phyloP scores from a whole-genome alignment of 108 stramenopile species.

The Cyclostephanos tholiformis region DNA sequence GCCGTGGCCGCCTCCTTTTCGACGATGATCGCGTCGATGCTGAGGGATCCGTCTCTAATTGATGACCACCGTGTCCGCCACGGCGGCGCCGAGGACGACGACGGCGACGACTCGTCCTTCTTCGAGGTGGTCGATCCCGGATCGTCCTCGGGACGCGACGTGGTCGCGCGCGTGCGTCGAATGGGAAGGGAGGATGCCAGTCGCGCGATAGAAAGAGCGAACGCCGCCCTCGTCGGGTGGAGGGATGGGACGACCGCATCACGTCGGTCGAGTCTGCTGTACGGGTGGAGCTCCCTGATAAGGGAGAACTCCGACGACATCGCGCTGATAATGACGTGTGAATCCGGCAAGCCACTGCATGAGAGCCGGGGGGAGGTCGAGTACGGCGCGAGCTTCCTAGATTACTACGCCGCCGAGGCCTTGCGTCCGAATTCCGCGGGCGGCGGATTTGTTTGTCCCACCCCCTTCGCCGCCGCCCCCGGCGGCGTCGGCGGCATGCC shows the following conservation, averaged over 20 bases:
- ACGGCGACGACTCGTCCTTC: no score
- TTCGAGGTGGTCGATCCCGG: constrained; percentile 43
- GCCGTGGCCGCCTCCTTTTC: constrained; percentile 22
- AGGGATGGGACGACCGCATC: constrained; percentile 68
- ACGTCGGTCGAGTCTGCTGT: constrained; percentile 52
- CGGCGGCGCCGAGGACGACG: background rate
- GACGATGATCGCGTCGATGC: constrained; percentile 11
- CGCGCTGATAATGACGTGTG: constrained; percentile 68
- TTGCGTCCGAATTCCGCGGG: constrained; percentile 75
- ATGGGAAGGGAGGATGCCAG: constrained; percentile 46
- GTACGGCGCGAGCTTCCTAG: constrained; percentile 85
- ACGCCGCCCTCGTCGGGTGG: constrained; percentile 52
- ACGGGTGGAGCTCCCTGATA: constrained; percentile 66
- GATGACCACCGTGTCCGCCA: background rate
- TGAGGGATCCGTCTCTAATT: constrained; percentile 49
- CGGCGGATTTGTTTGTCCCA: constrained; percentile 67
- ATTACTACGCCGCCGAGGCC: constrained; percentile 90
- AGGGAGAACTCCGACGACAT: constrained; percentile 45
- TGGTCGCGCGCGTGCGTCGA: constrained; percentile 30
- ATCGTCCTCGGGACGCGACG: constrained; percentile 35
- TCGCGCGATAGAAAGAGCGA: constrained; percentile 49
- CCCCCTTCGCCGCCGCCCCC: constrained; percentile 7
- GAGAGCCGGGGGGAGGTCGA: constrained; percentile 89
- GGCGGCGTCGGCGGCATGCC: constrained; percentile 49
- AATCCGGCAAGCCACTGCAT: constrained; percentile 93